Conservation (phyloP, 2,329 filamentous ascomycete genomes). For the Phoma sp. region DNA sequence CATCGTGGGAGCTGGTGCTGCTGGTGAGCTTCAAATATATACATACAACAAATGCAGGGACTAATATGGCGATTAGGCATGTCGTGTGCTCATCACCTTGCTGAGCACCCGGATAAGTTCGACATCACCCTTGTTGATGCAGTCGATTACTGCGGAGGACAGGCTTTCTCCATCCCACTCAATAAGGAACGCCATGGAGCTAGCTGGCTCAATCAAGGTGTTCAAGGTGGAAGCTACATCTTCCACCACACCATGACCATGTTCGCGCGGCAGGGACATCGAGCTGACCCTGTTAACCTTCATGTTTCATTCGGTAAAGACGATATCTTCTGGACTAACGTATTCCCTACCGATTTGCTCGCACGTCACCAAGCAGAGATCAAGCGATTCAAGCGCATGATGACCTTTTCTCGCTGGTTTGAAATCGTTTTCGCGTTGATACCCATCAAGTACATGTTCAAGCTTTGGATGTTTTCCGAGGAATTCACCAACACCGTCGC, state of each 20-base stretch:
- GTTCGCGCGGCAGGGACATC: slow-evolving; percentile 63
- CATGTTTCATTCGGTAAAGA: slow-evolving; percentile 67
- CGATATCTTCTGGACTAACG: slow-evolving; percentile 69
- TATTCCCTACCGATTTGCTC: slow-evolving; percentile 66
- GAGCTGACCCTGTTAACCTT: slow-evolving; percentile 59
- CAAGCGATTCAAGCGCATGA: slow-evolving; percentile 59
- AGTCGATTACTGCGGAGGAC: slow-evolving; percentile 64
- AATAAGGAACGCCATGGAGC: slow-evolving; percentile 63
- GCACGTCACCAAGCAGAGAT: slow-evolving; percentile 63
- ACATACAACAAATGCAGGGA: background rate
- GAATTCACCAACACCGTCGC: slow-evolving; percentile 76
- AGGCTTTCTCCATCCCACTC: slow-evolving; percentile 64
- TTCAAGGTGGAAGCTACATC: slow-evolving; percentile 69
- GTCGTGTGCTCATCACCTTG: slow-evolving; percentile 71
- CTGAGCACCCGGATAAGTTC: slow-evolving; percentile 69
- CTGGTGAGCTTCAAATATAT: slow-evolving; percentile 34
- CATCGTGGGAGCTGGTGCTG: slow-evolving; percentile 50
- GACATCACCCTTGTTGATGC: slow-evolving; percentile 63
- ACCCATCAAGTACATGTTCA: slow-evolving; percentile 68
- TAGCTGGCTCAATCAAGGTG: slow-evolving; percentile 66
- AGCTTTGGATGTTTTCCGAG: slow-evolving; percentile 70
- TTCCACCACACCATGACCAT: slow-evolving; percentile 72
- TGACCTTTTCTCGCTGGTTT: slow-evolving; percentile 65
- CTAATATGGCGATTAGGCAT: slow-evolving; percentile 48
- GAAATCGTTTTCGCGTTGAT: slow-evolving; percentile 65